A percentile compares a stretch with the other conserved stretches of the same genome.
phyloP scores from a whole-genome alignment of 2,329 filamentous ascomycete genomes.

The Fusarium algeriense region DNA sequence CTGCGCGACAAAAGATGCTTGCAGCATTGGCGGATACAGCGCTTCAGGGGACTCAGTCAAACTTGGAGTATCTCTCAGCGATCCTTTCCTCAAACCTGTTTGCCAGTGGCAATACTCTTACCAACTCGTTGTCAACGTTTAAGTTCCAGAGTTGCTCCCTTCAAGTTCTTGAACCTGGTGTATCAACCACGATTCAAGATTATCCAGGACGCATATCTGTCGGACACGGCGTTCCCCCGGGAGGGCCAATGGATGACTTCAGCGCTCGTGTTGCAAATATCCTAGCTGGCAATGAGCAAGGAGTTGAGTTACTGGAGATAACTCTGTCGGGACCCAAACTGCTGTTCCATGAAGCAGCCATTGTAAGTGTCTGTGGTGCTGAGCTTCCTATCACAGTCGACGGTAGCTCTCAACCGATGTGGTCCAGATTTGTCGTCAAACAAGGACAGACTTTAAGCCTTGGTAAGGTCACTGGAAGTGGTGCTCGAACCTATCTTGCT shows the following conservation, averaged over 20 bases:
- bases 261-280: not conserved
- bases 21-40: not conserved
- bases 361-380: not conserved
- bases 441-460: not conserved
- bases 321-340: not conserved
- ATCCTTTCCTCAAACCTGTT: not conserved
- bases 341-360: not conserved
- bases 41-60: not conserved
- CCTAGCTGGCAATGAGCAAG: not conserved
- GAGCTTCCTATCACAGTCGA: not conserved
- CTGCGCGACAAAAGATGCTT: not conserved
- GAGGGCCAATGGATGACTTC: constrained; percentile 1
- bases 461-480: not conserved
- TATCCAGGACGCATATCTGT: not conserved
- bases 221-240: not conserved
- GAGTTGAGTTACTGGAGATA: not conserved
- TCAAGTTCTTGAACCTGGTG: constrained; percentile 1
- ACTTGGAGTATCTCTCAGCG: not conserved
- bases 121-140: not conserved
- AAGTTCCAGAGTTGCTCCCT: not conserved
- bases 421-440: not conserved
- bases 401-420: not conserved
- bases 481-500: not conserved
- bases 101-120: not conserved
- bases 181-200: constrained; percentile 1